Percentiles rank a stretch among this genome's conserved stretches.
phyloP scores from a whole-genome alignment of 2,329 filamentous ascomycete species.

The Rhynchosporium agropyri region DNA sequence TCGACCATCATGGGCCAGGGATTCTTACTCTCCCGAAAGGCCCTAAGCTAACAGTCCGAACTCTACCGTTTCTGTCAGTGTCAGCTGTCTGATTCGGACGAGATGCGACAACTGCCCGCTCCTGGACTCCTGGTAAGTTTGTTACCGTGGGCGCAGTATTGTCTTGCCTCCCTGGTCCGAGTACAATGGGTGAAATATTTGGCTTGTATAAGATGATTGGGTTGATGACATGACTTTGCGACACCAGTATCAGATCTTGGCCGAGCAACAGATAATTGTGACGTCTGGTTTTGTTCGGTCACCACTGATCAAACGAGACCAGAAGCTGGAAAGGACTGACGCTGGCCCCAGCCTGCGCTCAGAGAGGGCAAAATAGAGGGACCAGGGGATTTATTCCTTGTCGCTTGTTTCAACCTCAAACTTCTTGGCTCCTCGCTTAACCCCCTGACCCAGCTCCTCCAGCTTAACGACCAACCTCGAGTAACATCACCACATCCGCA shows the following conservation, averaged over 20 bases:
- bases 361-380: not conserved
- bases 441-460: conserved; percentile 25
- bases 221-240: conserved; percentile 21
- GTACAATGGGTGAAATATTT: not conserved
- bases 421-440: conserved; percentile 31
- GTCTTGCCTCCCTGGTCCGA: conserved; percentile 6
- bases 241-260: conserved; percentile 27
- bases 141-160: conserved; percentile 13
- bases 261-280: conserved; percentile 21
- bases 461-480: conserved; percentile 28
- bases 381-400: conserved; percentile 11
- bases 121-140: not conserved
- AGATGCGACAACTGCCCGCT: conserved; percentile 11
- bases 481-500: conserved; percentile 29
- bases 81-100: not conserved
- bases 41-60: conserved; percentile 22
- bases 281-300: conserved; percentile 17
- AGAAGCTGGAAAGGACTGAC: not conserved
- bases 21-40: conserved; percentile 7
- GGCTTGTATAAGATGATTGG: not conserved
- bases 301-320: not conserved
- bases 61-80: conserved; percentile 13
- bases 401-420: conserved; percentile 25
- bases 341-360: not conserved
- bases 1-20: conserved; percentile 35